Percentiles rank a stretch among this genome's conserved stretches.
phyloP scores from a whole-genome alignment of 805 yeast genomes.

The Ogataea paraovalis region DNA sequence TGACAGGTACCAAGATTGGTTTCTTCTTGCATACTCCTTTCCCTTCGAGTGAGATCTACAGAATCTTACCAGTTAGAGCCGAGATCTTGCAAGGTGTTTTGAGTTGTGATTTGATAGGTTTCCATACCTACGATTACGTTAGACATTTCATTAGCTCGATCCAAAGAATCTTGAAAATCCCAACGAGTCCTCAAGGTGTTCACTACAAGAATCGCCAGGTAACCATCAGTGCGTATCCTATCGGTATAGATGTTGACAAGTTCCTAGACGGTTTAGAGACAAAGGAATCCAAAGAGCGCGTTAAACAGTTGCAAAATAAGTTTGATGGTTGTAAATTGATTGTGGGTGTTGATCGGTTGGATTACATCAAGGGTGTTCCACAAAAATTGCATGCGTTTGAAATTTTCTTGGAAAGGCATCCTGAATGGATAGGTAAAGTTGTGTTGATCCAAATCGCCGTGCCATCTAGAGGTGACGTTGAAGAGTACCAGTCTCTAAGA shows the following conservation, averaged over 20 bases:
- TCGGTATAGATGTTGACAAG: conserved; percentile 94
- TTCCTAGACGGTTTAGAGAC: conserved; percentile 74
- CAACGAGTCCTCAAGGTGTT: conserved; percentile 88
- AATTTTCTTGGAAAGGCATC: conserved; percentile 85
- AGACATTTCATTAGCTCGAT: conserved; percentile 92
- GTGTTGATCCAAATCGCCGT: conserved; percentile 95
- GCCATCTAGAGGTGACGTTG: conserved; percentile 96
- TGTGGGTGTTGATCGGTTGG: conserved; percentile 95
- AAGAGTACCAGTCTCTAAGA: conserved; percentile 90
- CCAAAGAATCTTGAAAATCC: conserved; percentile 73
- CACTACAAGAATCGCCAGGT: conserved; percentile 72
- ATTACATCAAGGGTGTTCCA: conserved; percentile 97
- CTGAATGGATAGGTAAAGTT: conserved; percentile 98
- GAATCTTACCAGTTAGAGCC: conserved; percentile 91
- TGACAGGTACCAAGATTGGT: conserved; percentile 69
- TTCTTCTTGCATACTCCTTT: conserved; percentile 97
- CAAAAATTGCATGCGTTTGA: conserved; percentile 96
- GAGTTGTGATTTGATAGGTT: conserved; percentile 92
- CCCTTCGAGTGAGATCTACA: conserved; percentile 94
- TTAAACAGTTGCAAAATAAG: conserved; percentile 51
- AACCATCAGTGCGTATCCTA: conserved; percentile 95
- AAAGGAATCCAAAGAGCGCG: conserved; percentile 59
- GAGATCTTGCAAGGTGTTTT: conserved; percentile 90
- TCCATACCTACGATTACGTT: conserved; percentile 98
- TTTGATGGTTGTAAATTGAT: conserved; percentile 81